Conservation (phyloP, 2,329 filamentous ascomycete genomes). For the Venturiaceae sp. region DNA sequence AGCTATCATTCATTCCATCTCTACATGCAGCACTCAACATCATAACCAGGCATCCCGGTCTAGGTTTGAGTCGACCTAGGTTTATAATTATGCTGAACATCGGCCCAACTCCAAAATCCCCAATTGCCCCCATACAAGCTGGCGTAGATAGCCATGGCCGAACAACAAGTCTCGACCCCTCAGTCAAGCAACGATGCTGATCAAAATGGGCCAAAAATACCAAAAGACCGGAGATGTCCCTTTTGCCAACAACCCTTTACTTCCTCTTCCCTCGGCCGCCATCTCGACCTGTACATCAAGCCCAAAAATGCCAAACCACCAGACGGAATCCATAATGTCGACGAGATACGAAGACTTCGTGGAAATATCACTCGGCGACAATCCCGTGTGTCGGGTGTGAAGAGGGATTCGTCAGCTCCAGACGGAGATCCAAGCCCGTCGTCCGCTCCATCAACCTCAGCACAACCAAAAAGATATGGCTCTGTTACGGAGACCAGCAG, state of each 20-base stretch:
- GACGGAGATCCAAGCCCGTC: conserved; percentile 16
- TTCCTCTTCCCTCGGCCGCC: conserved; percentile 83
- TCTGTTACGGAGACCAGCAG: conserved; percentile 17
- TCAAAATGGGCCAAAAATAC: conserved; percentile 27
- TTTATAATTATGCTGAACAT: not conserved
- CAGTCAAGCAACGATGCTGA: conserved; percentile 19
- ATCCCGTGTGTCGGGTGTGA: conserved; percentile 55
- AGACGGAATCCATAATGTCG: conserved; percentile 84
- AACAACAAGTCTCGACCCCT: conserved; percentile 18
- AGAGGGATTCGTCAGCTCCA: conserved; percentile 46
- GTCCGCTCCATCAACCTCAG: conserved; percentile 12
- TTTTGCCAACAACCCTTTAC: conserved; percentile 88
- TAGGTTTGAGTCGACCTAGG: too few species aligned
- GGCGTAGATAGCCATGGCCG: not conserved
- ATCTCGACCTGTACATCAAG: conserved; percentile 90
- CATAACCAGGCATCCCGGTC: not conserved
- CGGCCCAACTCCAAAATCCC: not conserved
- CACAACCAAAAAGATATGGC: not conserved
- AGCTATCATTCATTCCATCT: not conserved
- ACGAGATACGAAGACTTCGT: conserved; percentile 75
- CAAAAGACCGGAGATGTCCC: conserved; percentile 80
- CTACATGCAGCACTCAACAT: not conserved
- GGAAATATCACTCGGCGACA: conserved; percentile 81
- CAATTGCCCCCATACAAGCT: not conserved
- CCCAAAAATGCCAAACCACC: conserved; percentile 81